Evolutionary conservation across 2,329 filamentous ascomycete genomes (phyloP), one percentile per base, ranked within the genome.

Genomic region (Aspergillus aculeatinus): DNA sequence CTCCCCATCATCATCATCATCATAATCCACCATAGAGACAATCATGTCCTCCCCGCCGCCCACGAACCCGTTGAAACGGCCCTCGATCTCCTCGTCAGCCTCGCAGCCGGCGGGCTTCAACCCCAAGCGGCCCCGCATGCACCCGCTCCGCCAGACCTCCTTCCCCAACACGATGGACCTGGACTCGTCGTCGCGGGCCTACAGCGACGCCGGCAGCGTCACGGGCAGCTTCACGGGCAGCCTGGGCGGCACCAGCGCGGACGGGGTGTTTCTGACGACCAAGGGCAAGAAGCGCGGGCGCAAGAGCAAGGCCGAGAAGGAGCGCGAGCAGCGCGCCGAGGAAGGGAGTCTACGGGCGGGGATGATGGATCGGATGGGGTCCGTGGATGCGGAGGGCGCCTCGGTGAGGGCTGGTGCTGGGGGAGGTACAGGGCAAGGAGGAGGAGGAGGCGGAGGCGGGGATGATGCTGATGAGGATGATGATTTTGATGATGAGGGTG

Each of bases 391-490:
- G 25, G 71, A 72, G 63, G 71, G 70, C 9, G 59, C 51, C 12
- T 75, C 73, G n/a, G 67, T 74, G 16, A 61, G 69, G 51, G 74
- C 67, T 16, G 72, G 70, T 39, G 64, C 61, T 59, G 66, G 65
- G 3, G 72, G 69, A 25, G 70, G 63, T 2, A 14, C 12, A 6
- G 76, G 75, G 6, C 77, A 74, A 3, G 80, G 77, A 3, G 80
- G 77, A 14, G 80, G 76, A 2, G 79, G 77, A 12, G 80, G 77
- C 11, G 80, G 77, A 14, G 80, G 77, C 11, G 80, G 75, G 9
- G 82, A 79, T 19, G 82, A 79, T 5, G 81, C 76, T 3, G 81
- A 81, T 19, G 79, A 81, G 4, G 81, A 82, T 11, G 82, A 83
- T 11, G 81, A 82, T 29, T 77, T 79, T 44, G 77, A 78, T 39